A percentile compares a stretch with the other conserved stretches of the same genome.
Conservation (phyloP, 2,329 filamentous ascomycete genomes). For the Grosmannia huntii region DNA sequence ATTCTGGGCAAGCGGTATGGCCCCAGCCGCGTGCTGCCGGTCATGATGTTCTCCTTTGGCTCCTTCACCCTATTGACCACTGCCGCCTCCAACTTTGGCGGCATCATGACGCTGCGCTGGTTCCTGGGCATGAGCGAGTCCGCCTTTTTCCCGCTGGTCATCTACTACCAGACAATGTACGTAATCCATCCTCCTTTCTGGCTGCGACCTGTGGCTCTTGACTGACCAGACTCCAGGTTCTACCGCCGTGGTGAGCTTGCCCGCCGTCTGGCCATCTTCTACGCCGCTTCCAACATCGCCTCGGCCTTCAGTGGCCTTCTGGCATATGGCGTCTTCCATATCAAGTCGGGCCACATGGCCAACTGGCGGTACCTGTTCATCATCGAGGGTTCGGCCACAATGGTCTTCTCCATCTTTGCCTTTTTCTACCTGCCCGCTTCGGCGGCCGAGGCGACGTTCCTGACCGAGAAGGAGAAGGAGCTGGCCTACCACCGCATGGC, state of each 20-base stretch:
- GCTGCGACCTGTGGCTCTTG: not conserved
- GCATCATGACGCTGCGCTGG: slow-evolving; percentile 38
- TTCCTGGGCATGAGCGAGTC: slow-evolving; percentile 47
- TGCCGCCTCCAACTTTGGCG: slow-evolving; percentile 6
- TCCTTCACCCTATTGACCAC: slow-evolving; percentile 55
- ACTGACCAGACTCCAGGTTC: slow-evolving; percentile 31
- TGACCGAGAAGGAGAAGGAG: slow-evolving; percentile 51
- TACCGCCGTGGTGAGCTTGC: slow-evolving; percentile 61
- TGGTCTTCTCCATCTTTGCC: slow-evolving; percentile 50
- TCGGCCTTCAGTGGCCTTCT: slow-evolving; percentile 13
- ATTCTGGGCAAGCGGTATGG: slow-evolving; percentile 62
- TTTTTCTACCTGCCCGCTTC: slow-evolving; percentile 57
- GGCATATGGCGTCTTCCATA: slow-evolving; percentile 35
- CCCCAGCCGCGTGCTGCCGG: slow-evolving; percentile 51
- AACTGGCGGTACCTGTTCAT: slow-evolving; percentile 40
- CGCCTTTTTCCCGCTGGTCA: slow-evolving; percentile 15
- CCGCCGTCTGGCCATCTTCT: slow-evolving; percentile 55
- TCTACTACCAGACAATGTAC: slow-evolving; percentile 45
- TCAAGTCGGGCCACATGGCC: slow-evolving; percentile 22
- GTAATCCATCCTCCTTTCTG: not conserved
- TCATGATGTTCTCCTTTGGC: slow-evolving; percentile 56
- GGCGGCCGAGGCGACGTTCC: slow-evolving; percentile 46
- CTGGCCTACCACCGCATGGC: slow-evolving; percentile 64
- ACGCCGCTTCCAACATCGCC: slow-evolving; percentile 12
- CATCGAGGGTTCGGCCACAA: slow-evolving; percentile 42